phyloP scores from a whole-genome alignment of 768 basidiomycete species.

The Amanita polypyramis region DNA sequence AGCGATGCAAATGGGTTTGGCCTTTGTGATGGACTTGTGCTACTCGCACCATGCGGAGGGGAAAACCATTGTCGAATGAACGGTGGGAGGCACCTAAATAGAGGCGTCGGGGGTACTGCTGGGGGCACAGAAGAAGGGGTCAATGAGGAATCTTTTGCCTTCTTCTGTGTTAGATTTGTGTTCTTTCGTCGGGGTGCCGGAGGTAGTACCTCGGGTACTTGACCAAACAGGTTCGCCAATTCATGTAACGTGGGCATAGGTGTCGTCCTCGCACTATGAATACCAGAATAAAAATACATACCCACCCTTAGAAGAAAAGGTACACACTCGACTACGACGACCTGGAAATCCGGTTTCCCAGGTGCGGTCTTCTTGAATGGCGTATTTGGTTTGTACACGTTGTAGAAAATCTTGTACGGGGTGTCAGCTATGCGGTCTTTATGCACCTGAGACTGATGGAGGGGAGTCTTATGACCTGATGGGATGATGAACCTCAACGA shows the following conservation, averaged over 20 bases:
- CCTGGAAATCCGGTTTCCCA: slow-evolving; percentile 73
- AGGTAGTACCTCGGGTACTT: slow-evolving; percentile 57
- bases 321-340: slow-evolving; percentile 79
- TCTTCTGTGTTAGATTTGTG: background rate
- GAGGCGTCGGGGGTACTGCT: slow-evolving; percentile 1
- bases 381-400: slow-evolving; percentile 86
- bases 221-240: slow-evolving; percentile 59
- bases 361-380: slow-evolving; percentile 72
- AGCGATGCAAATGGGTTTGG: slow-evolving; percentile 72
- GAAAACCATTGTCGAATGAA: slow-evolving; percentile 12
- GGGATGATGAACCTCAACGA: slow-evolving; percentile 66
- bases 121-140: background rate
- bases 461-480: slow-evolving; percentile 44
- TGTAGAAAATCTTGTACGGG: slow-evolving; percentile 79
- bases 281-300: background rate
- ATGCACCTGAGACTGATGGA: slow-evolving; percentile 18
- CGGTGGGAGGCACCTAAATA: background rate
- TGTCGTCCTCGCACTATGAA: slow-evolving; percentile 65
- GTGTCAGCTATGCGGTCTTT: slow-evolving; percentile 20
- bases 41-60: slow-evolving; percentile 7
- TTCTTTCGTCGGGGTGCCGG: slow-evolving; percentile 30
- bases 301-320: background rate
- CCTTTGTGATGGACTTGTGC: slow-evolving; percentile 15
- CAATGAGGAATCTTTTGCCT: background rate
- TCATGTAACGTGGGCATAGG: slow-evolving; percentile 77